A percentile compares a stretch with the other conserved stretches of the same genome.
Conservation (phyloP, 768 basidiomycete species). For the Mycena rosella region DNA sequence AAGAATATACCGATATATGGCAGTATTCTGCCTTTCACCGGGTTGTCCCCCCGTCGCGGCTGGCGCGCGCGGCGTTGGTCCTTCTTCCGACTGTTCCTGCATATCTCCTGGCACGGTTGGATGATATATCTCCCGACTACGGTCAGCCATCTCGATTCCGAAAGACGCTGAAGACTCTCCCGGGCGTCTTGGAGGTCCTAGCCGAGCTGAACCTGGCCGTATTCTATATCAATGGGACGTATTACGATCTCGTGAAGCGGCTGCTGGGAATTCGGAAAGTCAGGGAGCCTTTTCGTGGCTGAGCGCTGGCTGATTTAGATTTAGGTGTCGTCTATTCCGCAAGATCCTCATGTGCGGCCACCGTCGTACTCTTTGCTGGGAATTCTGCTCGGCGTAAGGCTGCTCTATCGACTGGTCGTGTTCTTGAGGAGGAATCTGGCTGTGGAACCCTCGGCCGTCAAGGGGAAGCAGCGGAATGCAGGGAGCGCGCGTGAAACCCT, state of each 20-base stretch:
- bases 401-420: conserved; percentile 70
- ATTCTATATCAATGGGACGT: conserved; percentile 86
- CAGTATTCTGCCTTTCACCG: conserved; percentile 63
- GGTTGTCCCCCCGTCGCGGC: conserved; percentile 58
- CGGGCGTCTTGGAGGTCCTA: conserved; percentile 65
- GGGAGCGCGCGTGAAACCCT: conserved; percentile 51
- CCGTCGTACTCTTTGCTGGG: conserved; percentile 92
- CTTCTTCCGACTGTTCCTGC: conserved; percentile 75
- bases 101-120: conserved; percentile 70
- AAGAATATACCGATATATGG: conserved; percentile 92
- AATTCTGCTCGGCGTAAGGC: conserved; percentile 73
- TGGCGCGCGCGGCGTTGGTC: conserved; percentile 65
- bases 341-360: conserved; percentile 77
- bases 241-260: conserved; percentile 80
- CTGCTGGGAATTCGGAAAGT: conserved; percentile 80
- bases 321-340: conserved; percentile 81
- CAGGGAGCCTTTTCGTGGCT: conserved; percentile 26
- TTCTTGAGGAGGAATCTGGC: conserved; percentile 53
- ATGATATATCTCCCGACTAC: conserved; percentile 50
- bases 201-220: conserved; percentile 82
- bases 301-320: conserved; percentile 6
- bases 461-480: conserved; percentile 46
- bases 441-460: conserved; percentile 35
- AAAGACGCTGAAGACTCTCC: conserved; percentile 55
- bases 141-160: conserved; percentile 52